Percentiles rank a stretch among this genome's conserved stretches.
Evolutionary conservation across 2,329 filamentous ascomycete genomes (phyloP).

Genomic region (Sporothrix globosa): DNA sequence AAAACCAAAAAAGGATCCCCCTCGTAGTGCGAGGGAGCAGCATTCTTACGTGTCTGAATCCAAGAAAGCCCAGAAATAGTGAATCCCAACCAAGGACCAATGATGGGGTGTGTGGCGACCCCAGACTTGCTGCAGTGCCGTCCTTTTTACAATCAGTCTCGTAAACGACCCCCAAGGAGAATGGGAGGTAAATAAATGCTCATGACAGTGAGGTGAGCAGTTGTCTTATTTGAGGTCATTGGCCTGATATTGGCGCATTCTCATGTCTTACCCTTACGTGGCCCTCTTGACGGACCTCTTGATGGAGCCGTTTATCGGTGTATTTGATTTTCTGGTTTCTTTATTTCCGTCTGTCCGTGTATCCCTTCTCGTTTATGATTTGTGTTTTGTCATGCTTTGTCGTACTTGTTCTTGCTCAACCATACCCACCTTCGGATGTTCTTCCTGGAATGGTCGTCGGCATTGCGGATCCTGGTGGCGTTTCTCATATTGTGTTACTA

Average conservation of each 20-base stretch:
- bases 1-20: background rate
- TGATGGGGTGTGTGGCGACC: conserved; percentile 1
- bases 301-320: no score
- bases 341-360: background rate
- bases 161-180: background rate
- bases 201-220: no score
- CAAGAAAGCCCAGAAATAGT: background rate
- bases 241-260: no score
- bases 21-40: background rate
- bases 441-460: background rate
- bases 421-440: background rate
- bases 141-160: background rate
- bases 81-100: background rate
- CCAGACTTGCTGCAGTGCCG: conserved; percentile 16
- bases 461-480: background rate
- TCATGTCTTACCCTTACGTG: no score
- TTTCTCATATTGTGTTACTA: background rate
- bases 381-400: conserved; percentile 4
- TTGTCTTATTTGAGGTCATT: no score
- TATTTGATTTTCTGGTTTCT: background rate
- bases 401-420: background rate
- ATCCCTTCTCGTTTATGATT: background rate
- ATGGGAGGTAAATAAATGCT: background rate
- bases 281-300: no score
- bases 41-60: background rate